Evolutionary conservation across 352 stramenopile species (phyloP), one percentile per base, ranked within the genome.

Genomic region (Phytophthora tentaculata): DNA sequence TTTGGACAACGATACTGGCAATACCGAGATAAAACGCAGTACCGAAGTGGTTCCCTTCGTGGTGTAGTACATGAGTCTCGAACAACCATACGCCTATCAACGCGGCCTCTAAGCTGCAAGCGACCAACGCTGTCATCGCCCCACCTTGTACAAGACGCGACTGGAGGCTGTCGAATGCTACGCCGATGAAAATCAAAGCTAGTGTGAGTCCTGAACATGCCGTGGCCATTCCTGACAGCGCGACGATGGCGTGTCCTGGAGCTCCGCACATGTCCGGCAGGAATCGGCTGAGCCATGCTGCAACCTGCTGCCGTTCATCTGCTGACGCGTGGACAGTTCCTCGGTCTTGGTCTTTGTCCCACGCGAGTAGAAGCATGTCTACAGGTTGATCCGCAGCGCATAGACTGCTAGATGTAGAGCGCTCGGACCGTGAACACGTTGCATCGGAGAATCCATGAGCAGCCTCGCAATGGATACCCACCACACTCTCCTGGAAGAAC

Each of bases 1-100:
- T 20, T 32, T 83, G 67, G 6, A 76, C 56, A 14, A 67, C 10
- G 24, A 80, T 61, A 54, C 77, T 80, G 20, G 71, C 48, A 24
- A 74, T 56, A n/a, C 67, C 69, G 16, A 90, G 71, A 24, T 90
- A 88, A 20, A 88, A 89, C 0, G 76, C 81, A 16, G 65, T 82
- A 0, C 73, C 80, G 23, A 85, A 83, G 50, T 64, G 29, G 19
- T 79, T 74, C 6, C 55, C 23, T 32, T 69, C 48, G 6, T 61
- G 63, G n/a, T 73, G 56, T 39, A 88, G 58, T 26, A 69, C 55
- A 17, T 64, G 72, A 0, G 76, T 80, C 53, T 88, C 69, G 12
- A 78, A 49, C 29, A 67, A 64, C 80, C 82, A 89, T 17, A 86
- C 51, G n/a, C 71, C 54, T 2, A 74, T 63, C 19, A 90, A 26